phyloP scores from a whole-genome alignment of 2,329 filamentous ascomycete species.

The Ophiobolus disseminans region DNA sequence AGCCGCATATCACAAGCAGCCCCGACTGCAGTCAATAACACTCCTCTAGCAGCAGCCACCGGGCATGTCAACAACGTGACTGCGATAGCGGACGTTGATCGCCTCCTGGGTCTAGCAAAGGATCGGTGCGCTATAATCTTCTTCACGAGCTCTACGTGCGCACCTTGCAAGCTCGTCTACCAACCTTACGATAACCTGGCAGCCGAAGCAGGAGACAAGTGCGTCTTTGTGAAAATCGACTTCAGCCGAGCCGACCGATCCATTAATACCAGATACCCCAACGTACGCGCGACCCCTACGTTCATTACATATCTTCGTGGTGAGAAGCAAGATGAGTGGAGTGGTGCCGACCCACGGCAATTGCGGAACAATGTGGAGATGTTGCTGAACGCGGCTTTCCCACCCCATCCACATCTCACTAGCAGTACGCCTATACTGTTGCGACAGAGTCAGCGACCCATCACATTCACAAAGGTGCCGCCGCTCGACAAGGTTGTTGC shows the following conservation, averaged over 20 bases:
- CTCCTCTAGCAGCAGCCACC: constrained; percentile 27
- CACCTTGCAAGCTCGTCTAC: constrained; percentile 83
- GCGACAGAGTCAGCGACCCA: constrained; percentile 68
- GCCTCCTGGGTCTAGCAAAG: constrained; percentile 64
- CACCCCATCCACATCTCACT: constrained; percentile 76
- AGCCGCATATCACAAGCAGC: constrained; percentile 14
- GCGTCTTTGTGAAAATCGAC: constrained; percentile 82
- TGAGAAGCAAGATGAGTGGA: constrained; percentile 79
- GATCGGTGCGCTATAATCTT: constrained; percentile 81
- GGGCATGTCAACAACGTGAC: constrained; percentile 68
- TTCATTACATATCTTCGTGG: constrained; percentile 86
- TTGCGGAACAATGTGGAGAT: constrained; percentile 76
- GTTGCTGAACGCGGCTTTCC: constrained; percentile 76
- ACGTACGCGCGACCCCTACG: constrained; percentile 80
- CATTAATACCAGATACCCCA: constrained; percentile 66
- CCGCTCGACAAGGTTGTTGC: constrained; percentile 80
- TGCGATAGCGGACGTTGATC: constrained; percentile 66
- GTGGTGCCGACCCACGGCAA: constrained; percentile 72
- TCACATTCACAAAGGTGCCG: constrained; percentile 78
- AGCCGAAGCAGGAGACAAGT: constrained; percentile 71
- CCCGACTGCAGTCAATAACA: constrained; percentile 13
- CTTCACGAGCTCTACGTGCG: constrained; percentile 88
- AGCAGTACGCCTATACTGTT: constrained; percentile 75
- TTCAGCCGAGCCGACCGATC: constrained; percentile 60
- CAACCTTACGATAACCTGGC: constrained; percentile 83